Evolutionary conservation across 225 moss, liverwort and hornwort species (phyloP), one percentile per base, ranked within the genome.

Genomic region (Climacium dendroides): DNA sequence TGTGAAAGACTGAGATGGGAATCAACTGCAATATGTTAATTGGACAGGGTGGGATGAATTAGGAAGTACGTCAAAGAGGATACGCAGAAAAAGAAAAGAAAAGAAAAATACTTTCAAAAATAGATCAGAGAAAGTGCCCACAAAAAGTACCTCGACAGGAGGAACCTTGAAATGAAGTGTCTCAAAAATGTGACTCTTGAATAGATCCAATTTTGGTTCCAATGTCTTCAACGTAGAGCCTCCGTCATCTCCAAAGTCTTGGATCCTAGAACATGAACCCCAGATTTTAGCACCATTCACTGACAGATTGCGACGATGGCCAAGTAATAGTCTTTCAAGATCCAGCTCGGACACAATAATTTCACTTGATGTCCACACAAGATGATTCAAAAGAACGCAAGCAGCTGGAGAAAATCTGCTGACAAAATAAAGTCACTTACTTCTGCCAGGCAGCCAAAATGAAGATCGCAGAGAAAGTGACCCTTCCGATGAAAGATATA

Each of bases 171-270:
- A 91, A 83, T 97, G 96, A 45, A 96, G 91, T 26, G 92, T 92
- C 83, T 95, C 93, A 86, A 89, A 89, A 71, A 98, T 78, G 84
- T 97, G 98, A 75, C 83, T 85, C 90, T 90, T 93, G 77, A 98
- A 97, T 41, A 93, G 61, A 60, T 94, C 89, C 80, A 93, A 89
- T 91, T 97, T 98, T 32, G 96, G 96, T 59, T 96, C 92, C 88
- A 97, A 39, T 10, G 92, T 78, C 92, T 93, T 95, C 83, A 94
- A 85, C 30, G 97, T 94, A 90, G 90, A 94, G 85, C 97, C 97
- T 77, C 97, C 98, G 62, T 98, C 97, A 88, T 96, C 89, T 77
- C 98, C 98, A 53, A 98, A 96, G 80, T 98, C 97, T 85, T 96
- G 94, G 64, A 98, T 93, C 91, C 98, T 98, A 83, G 48, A 79